Conservation (phyloP, 2,329 filamentous ascomycete genomes). For the Apiospora sp. region DNA sequence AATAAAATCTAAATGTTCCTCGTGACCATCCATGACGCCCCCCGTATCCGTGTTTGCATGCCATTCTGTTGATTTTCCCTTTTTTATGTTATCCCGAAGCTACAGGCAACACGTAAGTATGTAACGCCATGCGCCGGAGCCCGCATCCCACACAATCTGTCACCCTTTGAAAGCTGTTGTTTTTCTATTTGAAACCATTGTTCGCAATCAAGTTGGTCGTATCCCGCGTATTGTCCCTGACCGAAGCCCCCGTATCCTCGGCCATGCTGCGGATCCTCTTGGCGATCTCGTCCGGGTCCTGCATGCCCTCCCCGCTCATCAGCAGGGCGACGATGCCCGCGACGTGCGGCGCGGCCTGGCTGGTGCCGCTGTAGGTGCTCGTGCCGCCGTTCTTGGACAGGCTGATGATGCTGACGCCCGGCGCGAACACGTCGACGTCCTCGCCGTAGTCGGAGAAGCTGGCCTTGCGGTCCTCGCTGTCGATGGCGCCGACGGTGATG, state of each 20-base stretch:
- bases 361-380: conserved; percentile 10
- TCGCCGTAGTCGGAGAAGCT: conserved; percentile 34
- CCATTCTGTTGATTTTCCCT: too few relatives aligned
- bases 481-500: conserved; percentile 34
- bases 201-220: conserved; percentile 25
- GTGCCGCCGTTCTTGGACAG: background rate
- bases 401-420: conserved; percentile 29
- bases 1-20: background rate
- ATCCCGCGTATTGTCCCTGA: background rate
- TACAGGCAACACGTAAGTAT: too few relatives aligned
- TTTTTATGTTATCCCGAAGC: too few relatives aligned
- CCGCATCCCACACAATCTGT: background rate
- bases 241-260: background rate
- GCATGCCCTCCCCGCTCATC: conserved; percentile 15
- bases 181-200: conserved; percentile 11
- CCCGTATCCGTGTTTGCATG: too few relatives aligned
- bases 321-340: conserved; percentile 27
- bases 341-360: conserved; percentile 27
- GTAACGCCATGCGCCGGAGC: too few relatives aligned
- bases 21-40: background rate
- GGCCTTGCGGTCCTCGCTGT: conserved; percentile 26
- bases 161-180: too few relatives aligned
- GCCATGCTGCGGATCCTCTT: background rate
- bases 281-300: conserved; percentile 11
- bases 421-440: conserved; percentile 32